Percentiles rank a stretch among this genome's conserved stretches.
These are phyloP conservation scores for Amoebophrya sp. DNA, from an alignment of 169 alveolate genomes.

Conservation along the genomic window DNA sequence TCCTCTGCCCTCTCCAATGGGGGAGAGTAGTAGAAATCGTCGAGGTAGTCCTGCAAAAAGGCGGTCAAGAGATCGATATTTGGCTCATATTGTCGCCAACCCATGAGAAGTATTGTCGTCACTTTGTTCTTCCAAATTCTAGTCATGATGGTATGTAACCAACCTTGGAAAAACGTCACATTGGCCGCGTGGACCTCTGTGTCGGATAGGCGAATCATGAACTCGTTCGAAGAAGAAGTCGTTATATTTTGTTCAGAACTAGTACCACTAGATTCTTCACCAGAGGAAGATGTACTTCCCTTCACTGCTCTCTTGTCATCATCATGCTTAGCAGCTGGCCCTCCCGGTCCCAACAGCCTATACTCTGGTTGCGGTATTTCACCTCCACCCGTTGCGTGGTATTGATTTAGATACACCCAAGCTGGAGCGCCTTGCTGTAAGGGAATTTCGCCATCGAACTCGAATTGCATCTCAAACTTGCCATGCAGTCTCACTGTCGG, in stretches of 20 bases:
- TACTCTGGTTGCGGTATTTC: not conserved
- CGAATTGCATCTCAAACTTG: not conserved
- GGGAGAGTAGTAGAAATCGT: not conserved
- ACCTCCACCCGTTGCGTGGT: not conserved
- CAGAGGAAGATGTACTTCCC: not conserved
- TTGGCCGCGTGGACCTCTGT: not conserved
- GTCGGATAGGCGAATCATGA: not conserved
- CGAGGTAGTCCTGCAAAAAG: not conserved
- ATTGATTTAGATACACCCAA: not conserved
- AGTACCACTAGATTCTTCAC: too few species aligned
- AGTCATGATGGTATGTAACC: not conserved
- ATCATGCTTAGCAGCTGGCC: not conserved
- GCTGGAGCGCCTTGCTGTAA: not conserved
- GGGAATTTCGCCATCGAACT: not conserved
- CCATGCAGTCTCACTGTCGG: not conserved
- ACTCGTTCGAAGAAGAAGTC: not conserved
- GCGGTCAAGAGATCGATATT: not conserved
- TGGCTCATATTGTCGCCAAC: slow-evolving; percentile 8
- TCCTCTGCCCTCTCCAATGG: not conserved
- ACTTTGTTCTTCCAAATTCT: not conserved
- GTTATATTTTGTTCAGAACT: too few species aligned
- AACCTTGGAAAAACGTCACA: not conserved
- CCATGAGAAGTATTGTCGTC: not conserved
- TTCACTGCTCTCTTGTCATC: not conserved
- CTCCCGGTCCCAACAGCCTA: not conserved